Conservation (phyloP, 2,329 filamentous ascomycete species). For the Nemania sp. region DNA sequence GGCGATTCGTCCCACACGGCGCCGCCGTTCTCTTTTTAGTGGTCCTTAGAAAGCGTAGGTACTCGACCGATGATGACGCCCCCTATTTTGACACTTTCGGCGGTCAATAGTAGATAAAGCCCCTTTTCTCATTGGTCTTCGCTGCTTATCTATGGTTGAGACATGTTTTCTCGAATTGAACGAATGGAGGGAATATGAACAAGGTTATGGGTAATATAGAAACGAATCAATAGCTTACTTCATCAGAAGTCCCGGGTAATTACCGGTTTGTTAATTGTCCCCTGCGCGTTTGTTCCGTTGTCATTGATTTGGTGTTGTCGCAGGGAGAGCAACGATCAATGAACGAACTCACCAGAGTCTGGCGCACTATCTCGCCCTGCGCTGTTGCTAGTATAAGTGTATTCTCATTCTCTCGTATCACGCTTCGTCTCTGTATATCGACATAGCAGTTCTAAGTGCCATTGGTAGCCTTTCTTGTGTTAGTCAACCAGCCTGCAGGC, state of each 20-base stretch:
- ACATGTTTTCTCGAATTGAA: neutral
- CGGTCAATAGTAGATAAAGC: neutral
- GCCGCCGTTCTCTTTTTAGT: no score
- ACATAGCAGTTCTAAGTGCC: no score
- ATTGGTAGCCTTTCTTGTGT: no score
- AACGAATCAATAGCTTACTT: constrained; percentile 1
- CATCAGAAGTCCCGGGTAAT: no score
- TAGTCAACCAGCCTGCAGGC: no score
- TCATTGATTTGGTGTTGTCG: neutral
- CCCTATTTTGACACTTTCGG: neutral
- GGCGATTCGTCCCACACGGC: no score
- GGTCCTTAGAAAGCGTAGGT: no score
- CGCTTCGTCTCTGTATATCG: no score
- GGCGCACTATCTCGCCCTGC: no score
- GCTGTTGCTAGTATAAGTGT: no score
- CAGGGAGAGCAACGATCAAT: neutral
- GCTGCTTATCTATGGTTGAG: neutral
- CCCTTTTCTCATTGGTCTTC: neutral
- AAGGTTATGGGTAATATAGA: constrained; percentile 1
- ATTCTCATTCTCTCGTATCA: no score
- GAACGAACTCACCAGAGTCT: neutral
- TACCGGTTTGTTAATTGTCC: neutral
- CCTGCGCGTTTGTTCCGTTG: neutral
- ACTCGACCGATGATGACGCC: no score
- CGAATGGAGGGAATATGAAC: neutral